Conservation (phyloP, 2,329 filamentous ascomycete species). For the Claviceps sp. region DNA sequence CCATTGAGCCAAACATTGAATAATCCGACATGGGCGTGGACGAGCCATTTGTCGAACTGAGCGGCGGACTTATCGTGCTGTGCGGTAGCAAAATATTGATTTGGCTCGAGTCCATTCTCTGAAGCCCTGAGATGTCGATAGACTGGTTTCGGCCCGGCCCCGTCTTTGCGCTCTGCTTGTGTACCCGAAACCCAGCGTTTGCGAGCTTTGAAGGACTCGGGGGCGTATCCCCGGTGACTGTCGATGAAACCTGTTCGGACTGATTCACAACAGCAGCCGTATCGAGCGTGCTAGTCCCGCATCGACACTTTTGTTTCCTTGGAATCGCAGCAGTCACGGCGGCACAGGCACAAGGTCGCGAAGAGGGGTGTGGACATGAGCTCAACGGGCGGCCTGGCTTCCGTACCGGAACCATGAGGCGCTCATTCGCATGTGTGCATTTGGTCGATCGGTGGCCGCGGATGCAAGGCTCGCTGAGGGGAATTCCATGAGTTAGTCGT, state of each 20-base stretch:
- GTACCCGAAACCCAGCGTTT: slow-evolving; percentile 28
- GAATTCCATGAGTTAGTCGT: neutral
- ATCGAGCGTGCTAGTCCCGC: slow-evolving; percentile 22
- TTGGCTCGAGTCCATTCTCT: slow-evolving; percentile 39
- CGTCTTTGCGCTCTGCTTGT: slow-evolving; percentile 27
- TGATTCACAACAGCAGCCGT: slow-evolving; percentile 10
- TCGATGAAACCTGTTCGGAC: slow-evolving; percentile 13
- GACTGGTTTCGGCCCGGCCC: slow-evolving; percentile 30
- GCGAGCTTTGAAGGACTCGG: slow-evolving; percentile 19
- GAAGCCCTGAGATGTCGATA: slow-evolving; percentile 33
- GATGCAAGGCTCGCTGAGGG: slow-evolving; percentile 54
- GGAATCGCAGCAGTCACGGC: slow-evolving; percentile 53
- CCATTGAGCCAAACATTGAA: slow-evolving; percentile 16
- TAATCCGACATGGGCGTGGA: slow-evolving; percentile 10
- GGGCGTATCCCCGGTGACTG: slow-evolving; percentile 12
- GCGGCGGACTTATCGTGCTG: slow-evolving; percentile 13
- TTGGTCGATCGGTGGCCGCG: slow-evolving; percentile 64
- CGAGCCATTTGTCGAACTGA: slow-evolving; percentile 10
- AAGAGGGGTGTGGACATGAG: slow-evolving; percentile 52
- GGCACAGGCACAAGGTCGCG: slow-evolving; percentile 46
- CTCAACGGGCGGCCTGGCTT: slow-evolving; percentile 60
- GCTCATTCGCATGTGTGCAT: slow-evolving; percentile 54
- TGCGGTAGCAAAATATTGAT: slow-evolving; percentile 32
- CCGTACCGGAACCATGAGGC: slow-evolving; percentile 55
- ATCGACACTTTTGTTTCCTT: slow-evolving; percentile 42